Evolutionary conservation across 495 filamentous ascomycete genomes (phyloP).

Genomic region (Delitschia confertaspora): DNA sequence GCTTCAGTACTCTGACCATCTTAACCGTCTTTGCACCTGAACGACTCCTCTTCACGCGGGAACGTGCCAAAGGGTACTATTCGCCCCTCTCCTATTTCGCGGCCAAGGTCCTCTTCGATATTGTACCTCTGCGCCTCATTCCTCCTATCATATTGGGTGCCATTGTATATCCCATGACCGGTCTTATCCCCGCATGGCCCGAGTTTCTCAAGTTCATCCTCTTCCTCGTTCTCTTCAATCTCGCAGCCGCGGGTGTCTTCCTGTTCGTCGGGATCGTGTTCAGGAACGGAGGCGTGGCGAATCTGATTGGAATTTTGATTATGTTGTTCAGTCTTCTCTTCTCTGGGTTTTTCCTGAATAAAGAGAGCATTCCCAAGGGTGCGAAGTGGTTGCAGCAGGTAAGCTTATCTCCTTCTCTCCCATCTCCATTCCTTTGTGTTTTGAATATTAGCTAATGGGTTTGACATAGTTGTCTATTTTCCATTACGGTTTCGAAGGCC

Average conservation of each 20-base stretch:
- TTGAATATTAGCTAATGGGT: background rate
- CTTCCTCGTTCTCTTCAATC: constrained; percentile 88
- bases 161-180: constrained; percentile 97
- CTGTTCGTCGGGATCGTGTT: constrained; percentile 95
- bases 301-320: constrained; percentile 86
- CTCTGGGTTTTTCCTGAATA: constrained; percentile 85
- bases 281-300: constrained; percentile 85
- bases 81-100: constrained; percentile 94
- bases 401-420: constrained; percentile 31
- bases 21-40: constrained; percentile 92
- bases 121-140: constrained; percentile 85
- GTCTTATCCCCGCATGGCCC: constrained; percentile 70
- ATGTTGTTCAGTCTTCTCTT: constrained; percentile 98
- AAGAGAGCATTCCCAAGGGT: constrained; percentile 76
- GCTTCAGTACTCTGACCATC: constrained; percentile 90
- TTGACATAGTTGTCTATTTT: constrained; percentile 91
- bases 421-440: background rate
- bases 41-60: constrained; percentile 82
- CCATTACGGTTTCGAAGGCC: constrained; percentile 93
- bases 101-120: constrained; percentile 90
- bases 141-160: constrained; percentile 94
- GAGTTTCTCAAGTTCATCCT: constrained; percentile 89
- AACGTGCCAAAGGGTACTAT: constrained; percentile 96
- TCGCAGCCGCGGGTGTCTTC: constrained; percentile 86
- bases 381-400: constrained; percentile 82